Evolutionary conservation across 1,284 basidiomycete genomes (phyloP), one percentile per base, ranked within the genome.

Genomic region (Malassezia furfur): DNA sequence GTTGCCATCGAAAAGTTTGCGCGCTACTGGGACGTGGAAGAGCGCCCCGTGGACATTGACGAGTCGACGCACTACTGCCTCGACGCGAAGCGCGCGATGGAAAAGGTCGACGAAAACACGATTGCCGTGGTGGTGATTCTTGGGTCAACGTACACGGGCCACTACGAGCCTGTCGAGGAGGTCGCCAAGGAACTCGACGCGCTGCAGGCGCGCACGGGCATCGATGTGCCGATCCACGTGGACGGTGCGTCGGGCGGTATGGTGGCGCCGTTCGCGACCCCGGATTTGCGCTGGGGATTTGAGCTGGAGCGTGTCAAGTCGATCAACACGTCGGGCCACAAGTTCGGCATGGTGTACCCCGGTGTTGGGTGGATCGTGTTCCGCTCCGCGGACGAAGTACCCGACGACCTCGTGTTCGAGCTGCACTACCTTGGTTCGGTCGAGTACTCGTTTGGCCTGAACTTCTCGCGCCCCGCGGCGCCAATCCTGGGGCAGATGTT

Each of bases 401-500:
- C 69, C 46, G 64, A 64, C 46, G 70, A 74, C 35, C 59, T 73
- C 14, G 86, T 94, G 63, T 96, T 96, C 70, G 91, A 96, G 76
- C 81, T 96, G 19, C 89, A 91, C 75, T 74, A 74, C 50, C 60
- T 74, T 14, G 71, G 71, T 19, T 62, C 61, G 4, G 67, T 66
- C 47, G 70, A 67, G 56, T 66, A 68, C 51, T 63, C 85, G 0
- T 96, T 91, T 79, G 91, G 89, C 22, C 81, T 96, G 70, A 96
- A 96, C 79, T 96, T 96, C 76, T 89, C 87, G 40, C 83, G 91
- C 9, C 89, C 88, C 0, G 88, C 88, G 22, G 83, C 87, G 38
- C 88, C 91, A 7, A 86, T 96, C 70, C 84, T 96, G 48, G 87
- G 84, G 1, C 89, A 93, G 75, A 89, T 91, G 78, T 96, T 88